Conservation (phyloP, 2,329 filamentous ascomycete genomes). For the Alternaria rosae region DNA sequence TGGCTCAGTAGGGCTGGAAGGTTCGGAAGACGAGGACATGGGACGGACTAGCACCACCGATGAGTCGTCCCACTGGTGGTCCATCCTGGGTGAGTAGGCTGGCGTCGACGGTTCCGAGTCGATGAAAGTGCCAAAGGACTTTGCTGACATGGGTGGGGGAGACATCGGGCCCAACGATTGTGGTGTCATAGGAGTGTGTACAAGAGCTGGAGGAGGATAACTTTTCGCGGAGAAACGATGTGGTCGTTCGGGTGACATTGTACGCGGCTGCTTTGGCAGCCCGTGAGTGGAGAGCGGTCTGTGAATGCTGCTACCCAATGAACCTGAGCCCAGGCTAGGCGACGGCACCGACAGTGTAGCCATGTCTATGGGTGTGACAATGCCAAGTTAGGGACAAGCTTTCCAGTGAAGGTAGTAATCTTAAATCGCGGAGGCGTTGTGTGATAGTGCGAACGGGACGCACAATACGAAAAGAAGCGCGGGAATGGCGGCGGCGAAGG, state of each 20-base stretch:
- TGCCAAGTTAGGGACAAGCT: constrained; percentile 15
- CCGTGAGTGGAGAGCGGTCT: constrained; percentile 43
- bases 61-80: constrained; percentile 37
- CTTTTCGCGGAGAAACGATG: constrained; percentile 40
- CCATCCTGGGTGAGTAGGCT: constrained; percentile 42
- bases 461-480: constrained; percentile 12
- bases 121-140: constrained; percentile 47
- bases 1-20: constrained; percentile 39
- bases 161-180: constrained; percentile 36
- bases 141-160: constrained; percentile 45
- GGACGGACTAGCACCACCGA: constrained; percentile 40
- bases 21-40: constrained; percentile 35
- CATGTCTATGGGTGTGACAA: constrained; percentile 19
- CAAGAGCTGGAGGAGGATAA: constrained; percentile 22
- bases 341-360: constrained; percentile 34
- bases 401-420: not conserved
- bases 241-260: constrained; percentile 36
- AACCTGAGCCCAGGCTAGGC: constrained; percentile 30
- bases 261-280: constrained; percentile 42
- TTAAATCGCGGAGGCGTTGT: constrained; percentile 7
- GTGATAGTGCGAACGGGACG: constrained; percentile 8
- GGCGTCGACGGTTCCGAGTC: constrained; percentile 50
- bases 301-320: constrained; percentile 30
- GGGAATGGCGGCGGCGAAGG: constrained; percentile 15
- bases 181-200: constrained; percentile 30